Base-by-base conservation (phyloP, 805 yeast species). In the Lipomyces starkeyi region DNA sequence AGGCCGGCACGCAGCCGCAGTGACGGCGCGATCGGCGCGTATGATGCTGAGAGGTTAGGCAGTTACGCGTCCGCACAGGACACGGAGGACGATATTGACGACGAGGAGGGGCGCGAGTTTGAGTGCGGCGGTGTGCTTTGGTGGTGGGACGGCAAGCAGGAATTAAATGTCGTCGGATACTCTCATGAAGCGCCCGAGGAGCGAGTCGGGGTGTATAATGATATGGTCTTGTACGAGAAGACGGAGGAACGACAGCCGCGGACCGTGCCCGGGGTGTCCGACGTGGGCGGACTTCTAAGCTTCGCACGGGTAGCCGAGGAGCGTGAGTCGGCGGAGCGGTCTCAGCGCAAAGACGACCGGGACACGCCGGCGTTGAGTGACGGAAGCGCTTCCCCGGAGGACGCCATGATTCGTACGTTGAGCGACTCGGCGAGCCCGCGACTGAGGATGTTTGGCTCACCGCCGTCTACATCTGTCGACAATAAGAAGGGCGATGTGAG, bases 111-210 rank as follows among this genome's bases (percentile, higher is more conserved):
- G 22, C 58, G 69, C 13, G 81, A 80, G 29, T 79, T 80, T 65
- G 82, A 79, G 63, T 78, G 76, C 63, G 81, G 75, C n/a, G 83
- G 82, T 3, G 75, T 75, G 54, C 71, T 74, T 43, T 80, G 80
- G 77, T 55, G 65, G 27, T 80, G 83, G 83, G 83, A 80, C 58
- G 83, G 83, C 34, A 73, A 73, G 34, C 70, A 74, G 58, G 59
- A 71, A 55, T 76, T 80, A 34, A 72, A 73, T 59, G 72, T 75
- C 20, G 74, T 77, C 17, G 75, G 73, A 13, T 58, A 58, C 37
- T 61, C 68, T 13, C 47, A 5, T 2, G 52, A 17, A 43, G 29
- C 27, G 1, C 9, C 27, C 34, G 34, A 9, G 7, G 17, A 27
- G 9, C 25, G 27, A 47, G 56, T 29, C 37, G 27, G 20, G 6